Evolutionary conservation across 208 protist species (phyloP).

Genomic region (Novymonas esmeraldas): DNA sequence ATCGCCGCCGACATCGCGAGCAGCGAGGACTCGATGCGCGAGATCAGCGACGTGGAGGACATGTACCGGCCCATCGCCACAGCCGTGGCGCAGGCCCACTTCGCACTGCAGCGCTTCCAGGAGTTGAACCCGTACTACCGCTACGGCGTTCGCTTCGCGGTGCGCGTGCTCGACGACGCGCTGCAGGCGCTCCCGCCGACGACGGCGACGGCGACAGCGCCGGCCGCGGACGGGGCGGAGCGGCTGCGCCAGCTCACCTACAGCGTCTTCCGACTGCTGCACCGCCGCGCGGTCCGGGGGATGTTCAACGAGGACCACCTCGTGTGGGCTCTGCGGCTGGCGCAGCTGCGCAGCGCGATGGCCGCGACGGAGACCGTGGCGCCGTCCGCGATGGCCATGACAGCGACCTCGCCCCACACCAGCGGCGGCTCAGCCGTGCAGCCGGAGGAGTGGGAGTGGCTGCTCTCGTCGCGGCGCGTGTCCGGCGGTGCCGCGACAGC

Average conservation of each 20-base stretch:
- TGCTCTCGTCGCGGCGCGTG: conserved; percentile 29
- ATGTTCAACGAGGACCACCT: conserved; percentile 96
- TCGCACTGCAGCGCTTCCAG: conserved; percentile 93
- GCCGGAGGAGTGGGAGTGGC: conserved; percentile 76
- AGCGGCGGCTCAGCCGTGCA: conserved; percentile 29
- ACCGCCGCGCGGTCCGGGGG: conserved; percentile 82
- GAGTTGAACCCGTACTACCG: conserved; percentile 97
- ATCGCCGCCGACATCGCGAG: conserved; percentile 92
- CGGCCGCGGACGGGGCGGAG: conserved; percentile 8
- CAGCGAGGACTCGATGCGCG: conserved; percentile 93
- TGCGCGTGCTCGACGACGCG: conserved; percentile 90
- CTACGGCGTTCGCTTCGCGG: conserved; percentile 96
- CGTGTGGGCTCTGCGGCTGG: conserved; percentile 93
- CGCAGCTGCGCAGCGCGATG: conserved; percentile 89
- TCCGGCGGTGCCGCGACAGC: not conserved
- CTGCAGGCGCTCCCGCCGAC: conserved; percentile 55
- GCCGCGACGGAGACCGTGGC: not conserved
- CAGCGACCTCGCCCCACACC: not conserved
- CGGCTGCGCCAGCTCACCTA: conserved; percentile 42
- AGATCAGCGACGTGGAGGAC: conserved; percentile 80
- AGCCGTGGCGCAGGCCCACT: conserved; percentile 94
- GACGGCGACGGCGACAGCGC: conserved; percentile 1
- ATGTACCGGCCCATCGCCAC: conserved; percentile 95
- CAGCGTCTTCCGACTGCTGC: conserved; percentile 73
- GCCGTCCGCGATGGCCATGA: not conserved